Conservation (phyloP, 31 red algal genomes). For the Asparagopsis taxiformis region DNA sequence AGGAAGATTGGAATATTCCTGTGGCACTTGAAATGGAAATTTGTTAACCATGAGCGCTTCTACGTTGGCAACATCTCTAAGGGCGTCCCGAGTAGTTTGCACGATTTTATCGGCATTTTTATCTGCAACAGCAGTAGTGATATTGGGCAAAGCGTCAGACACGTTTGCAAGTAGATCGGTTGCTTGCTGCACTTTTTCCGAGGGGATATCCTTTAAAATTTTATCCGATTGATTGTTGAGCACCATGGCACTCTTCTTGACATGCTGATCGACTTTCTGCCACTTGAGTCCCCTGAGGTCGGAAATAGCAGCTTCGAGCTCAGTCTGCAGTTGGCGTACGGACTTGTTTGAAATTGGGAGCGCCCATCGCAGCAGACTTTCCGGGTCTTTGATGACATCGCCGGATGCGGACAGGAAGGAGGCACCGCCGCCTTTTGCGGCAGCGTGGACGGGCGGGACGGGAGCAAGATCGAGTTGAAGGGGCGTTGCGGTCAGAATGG, state of each 20-base stretch:
- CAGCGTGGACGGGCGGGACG: conserved; percentile 39
- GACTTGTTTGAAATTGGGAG: conserved; percentile 90
- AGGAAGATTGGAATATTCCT: conserved; percentile 68
- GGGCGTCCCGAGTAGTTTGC: conserved; percentile 17
- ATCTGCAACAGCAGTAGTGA: conserved; percentile 45
- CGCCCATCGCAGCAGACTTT: conserved; percentile 88
- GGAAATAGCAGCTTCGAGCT: conserved; percentile 54
- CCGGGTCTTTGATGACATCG: conserved; percentile 91
- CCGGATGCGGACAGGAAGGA: conserved; percentile 72
- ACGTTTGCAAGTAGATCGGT: conserved; percentile 42
- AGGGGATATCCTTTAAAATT: conserved; percentile 50
- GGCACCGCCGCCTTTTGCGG: conserved; percentile 61
- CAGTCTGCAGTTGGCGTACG: conserved; percentile 77
- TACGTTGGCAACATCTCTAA: conserved; percentile 73
- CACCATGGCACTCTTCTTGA: conserved; percentile 42
- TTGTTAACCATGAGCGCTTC: conserved; percentile 80
- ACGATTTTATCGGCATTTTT: conserved; percentile 80
- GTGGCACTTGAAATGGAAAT: conserved; percentile 89
- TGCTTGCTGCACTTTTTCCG: conserved; percentile 35
- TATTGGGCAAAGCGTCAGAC: conserved; percentile 20
- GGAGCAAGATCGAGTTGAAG: neutral
- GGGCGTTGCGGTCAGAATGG: neutral
- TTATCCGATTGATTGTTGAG: conserved; percentile 49
- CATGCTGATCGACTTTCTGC: conserved; percentile 62
- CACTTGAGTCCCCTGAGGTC: conserved; percentile 75